These are phyloP conservation scores for Cladosporium sphaerospermum DNA, from an alignment of 2,329 filamentous ascomycete species.

Conservation along the genomic window DNA sequence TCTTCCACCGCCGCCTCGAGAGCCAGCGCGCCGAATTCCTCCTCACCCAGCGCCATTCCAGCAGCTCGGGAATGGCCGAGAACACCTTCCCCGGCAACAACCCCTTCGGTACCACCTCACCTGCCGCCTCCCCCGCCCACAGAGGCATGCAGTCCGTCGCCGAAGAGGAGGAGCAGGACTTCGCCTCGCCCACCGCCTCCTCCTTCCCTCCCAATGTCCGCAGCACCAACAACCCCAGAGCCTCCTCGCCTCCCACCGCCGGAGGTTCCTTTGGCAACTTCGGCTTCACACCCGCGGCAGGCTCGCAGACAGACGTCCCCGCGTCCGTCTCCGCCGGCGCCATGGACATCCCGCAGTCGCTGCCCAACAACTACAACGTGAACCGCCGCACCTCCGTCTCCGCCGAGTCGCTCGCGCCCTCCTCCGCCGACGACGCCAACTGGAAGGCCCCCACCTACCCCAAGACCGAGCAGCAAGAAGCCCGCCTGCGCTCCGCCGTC, in stretches of 20 bases:
- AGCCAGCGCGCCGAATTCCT: conserved; percentile 56
- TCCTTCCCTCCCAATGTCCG: conserved; percentile 40
- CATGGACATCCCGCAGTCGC: conserved; percentile 56
- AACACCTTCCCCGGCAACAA: conserved; percentile 72
- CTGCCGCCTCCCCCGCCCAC: conserved; percentile 14
- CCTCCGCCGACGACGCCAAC: conserved; percentile 73
- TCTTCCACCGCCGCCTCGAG: conserved; percentile 60
- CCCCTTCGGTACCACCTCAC: conserved; percentile 56
- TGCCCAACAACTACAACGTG: conserved; percentile 91
- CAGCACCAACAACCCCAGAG: conserved; percentile 29
- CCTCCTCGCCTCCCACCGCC: conserved; percentile 35
- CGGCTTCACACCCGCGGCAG: conserved; percentile 22
- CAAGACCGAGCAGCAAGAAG: conserved; percentile 75
- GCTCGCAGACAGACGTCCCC: conserved; percentile 26
- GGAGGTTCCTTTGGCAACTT: conserved; percentile 30
- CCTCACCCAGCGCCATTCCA: conserved; percentile 44
- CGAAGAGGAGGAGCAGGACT: conserved; percentile 77
- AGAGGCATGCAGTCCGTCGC: conserved; percentile 56
- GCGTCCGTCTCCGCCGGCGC: conserved; percentile 38
- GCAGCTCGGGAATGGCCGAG: conserved; percentile 57
- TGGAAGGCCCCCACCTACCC: conserved; percentile 82
- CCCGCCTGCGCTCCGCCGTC: conserved; percentile 73
- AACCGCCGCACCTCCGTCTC: conserved; percentile 91
- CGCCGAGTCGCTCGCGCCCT: conserved; percentile 90
- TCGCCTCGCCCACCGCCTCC: conserved; percentile 64